Evolutionary conservation across 2,329 filamentous ascomycete genomes (phyloP).

Genomic region (Penicillium sp.): DNA sequence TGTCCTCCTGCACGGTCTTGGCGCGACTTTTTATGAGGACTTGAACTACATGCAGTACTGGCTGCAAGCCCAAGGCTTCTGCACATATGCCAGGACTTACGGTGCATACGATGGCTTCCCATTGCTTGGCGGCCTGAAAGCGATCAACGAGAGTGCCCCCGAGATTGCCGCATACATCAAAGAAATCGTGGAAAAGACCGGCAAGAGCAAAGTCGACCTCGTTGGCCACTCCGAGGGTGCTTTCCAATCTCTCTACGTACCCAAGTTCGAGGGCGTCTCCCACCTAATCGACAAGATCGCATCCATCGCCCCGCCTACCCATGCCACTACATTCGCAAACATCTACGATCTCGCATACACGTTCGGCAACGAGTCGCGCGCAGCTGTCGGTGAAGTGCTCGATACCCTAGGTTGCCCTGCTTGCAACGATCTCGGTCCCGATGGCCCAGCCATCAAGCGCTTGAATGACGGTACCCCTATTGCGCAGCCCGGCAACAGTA

Average conservation of each 20-base stretch:
- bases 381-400: constrained; percentile 24
- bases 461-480: constrained; percentile 37
- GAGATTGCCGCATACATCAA: constrained; percentile 43
- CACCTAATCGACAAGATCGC: constrained; percentile 34
- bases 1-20: constrained; percentile 39
- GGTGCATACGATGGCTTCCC: constrained; percentile 39
- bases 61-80: constrained; percentile 40
- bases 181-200: constrained; percentile 36
- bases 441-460: constrained; percentile 28
- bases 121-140: constrained; percentile 39
- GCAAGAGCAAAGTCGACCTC: constrained; percentile 40
- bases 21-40: constrained; percentile 40
- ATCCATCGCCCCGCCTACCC: constrained; percentile 38
- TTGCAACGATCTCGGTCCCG: constrained; percentile 32
- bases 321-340: constrained; percentile 32
- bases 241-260: constrained; percentile 42
- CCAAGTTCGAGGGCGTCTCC: constrained; percentile 37
- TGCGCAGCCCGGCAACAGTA: constrained; percentile 32
- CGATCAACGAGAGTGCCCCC: constrained; percentile 39
- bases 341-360: constrained; percentile 31
- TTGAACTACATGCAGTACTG: constrained; percentile 37
- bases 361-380: constrained; percentile 28
- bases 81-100: constrained; percentile 45
- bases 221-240: constrained; percentile 48
- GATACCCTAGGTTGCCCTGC: constrained; percentile 33